Conservation (phyloP, 2,329 filamentous ascomycete species). For the Lachnellula cervina region DNA sequence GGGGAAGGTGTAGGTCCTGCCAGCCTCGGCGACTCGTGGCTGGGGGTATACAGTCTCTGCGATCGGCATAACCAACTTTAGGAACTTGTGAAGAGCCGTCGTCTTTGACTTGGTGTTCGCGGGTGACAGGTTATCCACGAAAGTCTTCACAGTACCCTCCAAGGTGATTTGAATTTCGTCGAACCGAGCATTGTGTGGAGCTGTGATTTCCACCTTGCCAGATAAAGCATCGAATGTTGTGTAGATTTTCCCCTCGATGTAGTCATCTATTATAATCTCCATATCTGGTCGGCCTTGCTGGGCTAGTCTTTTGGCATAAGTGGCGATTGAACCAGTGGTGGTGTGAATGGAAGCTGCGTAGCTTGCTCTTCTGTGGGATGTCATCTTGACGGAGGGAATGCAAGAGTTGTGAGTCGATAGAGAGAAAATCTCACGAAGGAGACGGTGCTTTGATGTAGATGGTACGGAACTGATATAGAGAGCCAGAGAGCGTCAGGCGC, state of each 20-base stretch:
- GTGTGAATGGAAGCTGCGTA: slow-evolving; percentile 21
- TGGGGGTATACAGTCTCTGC: slow-evolving; percentile 26
- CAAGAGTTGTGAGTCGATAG: background rate
- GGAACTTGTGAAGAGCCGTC: slow-evolving; percentile 28
- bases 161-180: slow-evolving; percentile 30
- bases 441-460: background rate
- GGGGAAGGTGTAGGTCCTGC: slow-evolving; percentile 27
- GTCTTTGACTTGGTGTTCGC: slow-evolving; percentile 19
- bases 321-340: slow-evolving; percentile 23
- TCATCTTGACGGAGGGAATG: slow-evolving; percentile 14
- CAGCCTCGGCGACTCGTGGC: slow-evolving; percentile 27
- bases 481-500: background rate
- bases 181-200: slow-evolving; percentile 26
- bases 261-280: slow-evolving; percentile 26
- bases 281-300: slow-evolving; percentile 21
- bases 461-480: background rate
- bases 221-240: slow-evolving; percentile 28
- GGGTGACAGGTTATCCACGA: slow-evolving; percentile 27
- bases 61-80: slow-evolving; percentile 32
- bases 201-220: slow-evolving; percentile 26
- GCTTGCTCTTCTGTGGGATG: background rate
- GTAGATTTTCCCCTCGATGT: slow-evolving; percentile 25
- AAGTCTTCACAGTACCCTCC: slow-evolving; percentile 27
- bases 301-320: slow-evolving; percentile 22
- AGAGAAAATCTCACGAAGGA: background rate